Evolutionary conservation across 768 basidiomycete genomes (phyloP).

Genomic region (Suillus placidus): DNA sequence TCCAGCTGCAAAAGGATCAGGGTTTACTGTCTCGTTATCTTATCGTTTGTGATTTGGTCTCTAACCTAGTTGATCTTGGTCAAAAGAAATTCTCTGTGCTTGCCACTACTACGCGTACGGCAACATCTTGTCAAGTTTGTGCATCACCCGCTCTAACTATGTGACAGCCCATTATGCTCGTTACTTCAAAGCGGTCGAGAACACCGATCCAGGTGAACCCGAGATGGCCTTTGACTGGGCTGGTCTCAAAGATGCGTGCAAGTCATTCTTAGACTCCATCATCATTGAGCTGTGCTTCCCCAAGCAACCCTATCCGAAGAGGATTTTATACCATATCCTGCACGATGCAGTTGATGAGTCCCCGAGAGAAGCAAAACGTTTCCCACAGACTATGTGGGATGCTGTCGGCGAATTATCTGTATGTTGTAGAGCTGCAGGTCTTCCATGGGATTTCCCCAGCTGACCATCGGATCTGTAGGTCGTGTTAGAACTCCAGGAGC

Average conservation of each 20-base stretch:
- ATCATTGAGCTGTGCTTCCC: constrained; percentile 84
- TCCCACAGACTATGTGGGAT: constrained; percentile 80
- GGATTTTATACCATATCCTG: constrained; percentile 66
- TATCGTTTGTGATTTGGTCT: constrained; percentile 63
- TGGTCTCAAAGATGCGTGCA: constrained; percentile 61
- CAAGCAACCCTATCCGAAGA: constrained; percentile 63
- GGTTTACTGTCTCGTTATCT: constrained; percentile 62
- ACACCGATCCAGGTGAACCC: constrained; percentile 43
- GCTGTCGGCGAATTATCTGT: constrained; percentile 83
- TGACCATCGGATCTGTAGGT: constrained; percentile 42
- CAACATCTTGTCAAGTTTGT: constrained; percentile 11
- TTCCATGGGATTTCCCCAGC: background rate
- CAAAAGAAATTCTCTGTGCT: constrained; percentile 71
- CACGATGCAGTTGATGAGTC: constrained; percentile 74
- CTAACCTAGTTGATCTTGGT: constrained; percentile 56
- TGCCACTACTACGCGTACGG: constrained; percentile 70
- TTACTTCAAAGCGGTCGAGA: constrained; percentile 60
- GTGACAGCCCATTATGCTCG: constrained; percentile 66
- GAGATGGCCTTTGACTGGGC: constrained; percentile 69
- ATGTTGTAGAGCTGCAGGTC: constrained; percentile 17
- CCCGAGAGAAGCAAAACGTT: constrained; percentile 71
- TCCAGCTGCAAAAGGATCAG: constrained; percentile 53
- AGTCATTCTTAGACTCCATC: constrained; percentile 82
- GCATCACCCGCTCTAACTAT: constrained; percentile 11
- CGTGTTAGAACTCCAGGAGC: constrained; percentile 64